Evolutionary conservation across 306 rosid genomes (phyloP).

Genomic region (Medicago arabica): DNA sequence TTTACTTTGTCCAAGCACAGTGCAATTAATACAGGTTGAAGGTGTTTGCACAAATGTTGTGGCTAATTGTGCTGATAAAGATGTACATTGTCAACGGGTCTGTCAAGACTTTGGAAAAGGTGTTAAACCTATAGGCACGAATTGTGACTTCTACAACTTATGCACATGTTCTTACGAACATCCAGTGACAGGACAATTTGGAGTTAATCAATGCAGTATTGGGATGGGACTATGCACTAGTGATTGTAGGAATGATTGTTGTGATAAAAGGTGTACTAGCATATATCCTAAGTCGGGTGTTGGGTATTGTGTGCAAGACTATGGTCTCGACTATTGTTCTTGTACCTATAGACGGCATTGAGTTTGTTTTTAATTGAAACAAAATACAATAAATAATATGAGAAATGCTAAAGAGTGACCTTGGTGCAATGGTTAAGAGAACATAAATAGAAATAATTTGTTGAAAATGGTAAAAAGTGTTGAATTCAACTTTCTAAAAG

Average conservation of each 20-base stretch:
- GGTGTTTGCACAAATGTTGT: background rate
- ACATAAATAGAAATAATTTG: too few relatives aligned
- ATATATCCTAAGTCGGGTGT: background rate
- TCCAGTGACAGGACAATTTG: too few relatives aligned
- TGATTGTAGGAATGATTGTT: background rate
- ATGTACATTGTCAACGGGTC: accelerated
- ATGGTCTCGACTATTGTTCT: background rate
- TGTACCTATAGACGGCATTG: background rate
- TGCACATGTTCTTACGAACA: background rate
- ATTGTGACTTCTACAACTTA: background rate
- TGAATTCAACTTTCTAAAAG: too few relatives aligned
- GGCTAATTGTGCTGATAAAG: background rate
- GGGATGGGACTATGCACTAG: background rate
- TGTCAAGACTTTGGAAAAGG: background rate
- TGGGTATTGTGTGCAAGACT: background rate
- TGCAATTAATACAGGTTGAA: background rate
- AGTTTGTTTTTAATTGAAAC: background rate
- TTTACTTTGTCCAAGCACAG: background rate
- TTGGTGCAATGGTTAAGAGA: too few relatives aligned
- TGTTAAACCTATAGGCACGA: too few relatives aligned
- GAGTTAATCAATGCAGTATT: background rate
- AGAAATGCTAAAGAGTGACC: too few relatives aligned
- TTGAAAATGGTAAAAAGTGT: too few relatives aligned
- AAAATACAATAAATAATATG: too few relatives aligned
- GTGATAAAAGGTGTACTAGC: background rate